Conservation (phyloP, 371 early-diverging fungal species). For the Mortierella sp. region DNA sequence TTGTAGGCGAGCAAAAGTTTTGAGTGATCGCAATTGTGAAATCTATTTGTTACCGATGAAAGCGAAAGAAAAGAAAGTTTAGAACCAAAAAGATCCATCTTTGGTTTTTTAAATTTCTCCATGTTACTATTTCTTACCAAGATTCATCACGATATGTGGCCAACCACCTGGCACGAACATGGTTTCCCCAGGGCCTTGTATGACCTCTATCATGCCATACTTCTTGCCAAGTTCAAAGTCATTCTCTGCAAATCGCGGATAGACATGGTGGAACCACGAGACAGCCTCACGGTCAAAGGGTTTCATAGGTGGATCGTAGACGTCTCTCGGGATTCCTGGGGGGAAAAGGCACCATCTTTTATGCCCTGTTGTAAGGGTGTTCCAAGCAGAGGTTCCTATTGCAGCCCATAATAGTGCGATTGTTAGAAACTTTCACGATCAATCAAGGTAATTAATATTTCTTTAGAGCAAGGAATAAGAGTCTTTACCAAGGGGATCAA, state of each 20-base stretch:
- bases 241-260: constrained; percentile 66
- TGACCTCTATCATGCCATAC: constrained; percentile 79
- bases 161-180: constrained; percentile 91
- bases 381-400: constrained; percentile 77
- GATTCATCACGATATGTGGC: constrained; percentile 88
- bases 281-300: constrained; percentile 82
- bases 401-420: not conserved
- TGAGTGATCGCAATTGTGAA: constrained; percentile 87
- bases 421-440: not conserved
- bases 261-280: constrained; percentile 84
- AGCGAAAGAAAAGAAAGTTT: not conserved
- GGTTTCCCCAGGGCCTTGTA: constrained; percentile 85
- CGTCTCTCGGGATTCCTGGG: constrained; percentile 64
- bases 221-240: constrained; percentile 57
- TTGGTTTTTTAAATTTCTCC: not conserved
- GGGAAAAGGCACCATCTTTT: constrained; percentile 85
- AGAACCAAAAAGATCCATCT: not conserved
- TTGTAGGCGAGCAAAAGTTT: constrained; percentile 82
- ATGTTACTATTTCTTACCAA: constrained; percentile 60
- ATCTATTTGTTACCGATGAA: constrained; percentile 55
- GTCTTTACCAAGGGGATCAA: constrained; percentile 66
- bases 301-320: constrained; percentile 72
- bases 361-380: constrained; percentile 71
- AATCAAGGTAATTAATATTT: not conserved
- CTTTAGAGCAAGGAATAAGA: not conserved